A percentile compares a stretch with the other conserved stretches of the same genome.
Conservation (phyloP, 1,139 yeast species). For the Pichia inconspicua region DNA sequence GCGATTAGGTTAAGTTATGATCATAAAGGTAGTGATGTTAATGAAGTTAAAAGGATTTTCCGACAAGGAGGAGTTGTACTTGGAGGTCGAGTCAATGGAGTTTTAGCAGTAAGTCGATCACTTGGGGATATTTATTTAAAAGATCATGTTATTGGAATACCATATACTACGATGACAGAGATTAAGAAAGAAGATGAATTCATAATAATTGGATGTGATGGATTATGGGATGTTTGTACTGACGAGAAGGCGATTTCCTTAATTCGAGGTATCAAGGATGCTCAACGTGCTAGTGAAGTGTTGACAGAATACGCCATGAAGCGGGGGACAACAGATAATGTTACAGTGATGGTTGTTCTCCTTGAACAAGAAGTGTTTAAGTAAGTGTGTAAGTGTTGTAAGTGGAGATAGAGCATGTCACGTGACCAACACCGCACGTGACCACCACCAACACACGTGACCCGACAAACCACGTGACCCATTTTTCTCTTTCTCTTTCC, state of each 20-base stretch:
- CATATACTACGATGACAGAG: slow-evolving; percentile 86
- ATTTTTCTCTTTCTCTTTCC: too few relatives aligned
- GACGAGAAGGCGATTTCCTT: slow-evolving; percentile 76
- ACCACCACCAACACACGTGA: background rate
- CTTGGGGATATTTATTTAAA: slow-evolving; percentile 94
- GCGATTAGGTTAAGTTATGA: slow-evolving; percentile 83
- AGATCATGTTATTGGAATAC: slow-evolving; percentile 79
- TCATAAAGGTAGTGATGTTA: slow-evolving; percentile 81
- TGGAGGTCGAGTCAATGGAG: slow-evolving; percentile 91
- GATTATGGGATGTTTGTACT: slow-evolving; percentile 86
- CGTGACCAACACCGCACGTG: background rate
- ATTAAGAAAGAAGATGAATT: slow-evolving; percentile 59
- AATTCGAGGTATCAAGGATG: slow-evolving; percentile 47
- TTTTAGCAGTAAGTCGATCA: slow-evolving; percentile 89
- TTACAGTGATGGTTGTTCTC: slow-evolving; percentile 82
- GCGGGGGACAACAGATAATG: slow-evolving; percentile 79
- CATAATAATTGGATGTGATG: slow-evolving; percentile 87
- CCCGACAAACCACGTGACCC: too few relatives aligned
- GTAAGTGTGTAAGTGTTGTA: background rate
- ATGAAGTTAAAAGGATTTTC: slow-evolving; percentile 69
- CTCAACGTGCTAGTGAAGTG: slow-evolving; percentile 59
- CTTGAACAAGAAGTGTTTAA: slow-evolving; percentile 42
- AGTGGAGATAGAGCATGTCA: background rate
- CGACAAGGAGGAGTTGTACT: slow-evolving; percentile 80
- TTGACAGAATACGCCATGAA: slow-evolving; percentile 74